Percentiles rank a stretch among this genome's conserved stretches.
Conservation (phyloP, 352 stramenopile genomes). For the Globisporangium barbulae region DNA sequence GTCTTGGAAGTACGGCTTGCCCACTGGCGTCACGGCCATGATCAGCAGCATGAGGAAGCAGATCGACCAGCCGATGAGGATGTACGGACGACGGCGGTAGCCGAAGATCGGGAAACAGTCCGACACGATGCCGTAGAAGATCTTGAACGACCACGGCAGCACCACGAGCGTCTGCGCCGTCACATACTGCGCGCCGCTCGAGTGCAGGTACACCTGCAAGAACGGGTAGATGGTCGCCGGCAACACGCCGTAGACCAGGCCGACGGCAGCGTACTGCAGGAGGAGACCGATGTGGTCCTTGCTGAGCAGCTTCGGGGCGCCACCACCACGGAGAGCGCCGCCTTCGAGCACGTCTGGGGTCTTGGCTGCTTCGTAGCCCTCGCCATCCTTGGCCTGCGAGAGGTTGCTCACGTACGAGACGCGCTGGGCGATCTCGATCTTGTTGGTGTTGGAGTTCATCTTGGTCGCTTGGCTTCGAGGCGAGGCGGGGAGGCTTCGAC, state of each 20-base stretch:
- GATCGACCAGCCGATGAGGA: neutral
- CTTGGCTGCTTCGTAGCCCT: neutral
- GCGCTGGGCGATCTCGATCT: neutral
- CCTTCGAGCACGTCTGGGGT: neutral
- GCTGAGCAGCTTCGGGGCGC: neutral
- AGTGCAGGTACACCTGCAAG: conserved; percentile 51
- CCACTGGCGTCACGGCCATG: conserved; percentile 38
- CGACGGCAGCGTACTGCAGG: neutral
- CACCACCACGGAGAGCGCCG: neutral
- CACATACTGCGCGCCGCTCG: conserved; percentile 41
- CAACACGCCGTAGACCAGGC: conserved; percentile 12
- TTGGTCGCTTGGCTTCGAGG: neutral
- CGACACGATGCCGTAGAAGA: conserved; percentile 46
- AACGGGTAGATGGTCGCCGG: conserved; percentile 50
- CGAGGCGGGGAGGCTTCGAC: neutral
- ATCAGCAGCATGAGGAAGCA: conserved; percentile 31
- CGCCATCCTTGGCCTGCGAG: neutral
- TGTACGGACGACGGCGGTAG: neutral
- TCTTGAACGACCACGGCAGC: conserved; percentile 60
- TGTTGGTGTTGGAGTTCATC: neutral
- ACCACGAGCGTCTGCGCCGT: conserved; percentile 42
- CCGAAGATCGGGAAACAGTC: conserved; percentile 32
- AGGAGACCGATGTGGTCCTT: neutral
- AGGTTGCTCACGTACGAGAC: neutral
- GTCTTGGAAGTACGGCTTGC: conserved; percentile 71